These are phyloP conservation scores for Scheffersomyces ergatensis DNA, from an alignment of 805 yeast species.

Conservation along the genomic window DNA sequence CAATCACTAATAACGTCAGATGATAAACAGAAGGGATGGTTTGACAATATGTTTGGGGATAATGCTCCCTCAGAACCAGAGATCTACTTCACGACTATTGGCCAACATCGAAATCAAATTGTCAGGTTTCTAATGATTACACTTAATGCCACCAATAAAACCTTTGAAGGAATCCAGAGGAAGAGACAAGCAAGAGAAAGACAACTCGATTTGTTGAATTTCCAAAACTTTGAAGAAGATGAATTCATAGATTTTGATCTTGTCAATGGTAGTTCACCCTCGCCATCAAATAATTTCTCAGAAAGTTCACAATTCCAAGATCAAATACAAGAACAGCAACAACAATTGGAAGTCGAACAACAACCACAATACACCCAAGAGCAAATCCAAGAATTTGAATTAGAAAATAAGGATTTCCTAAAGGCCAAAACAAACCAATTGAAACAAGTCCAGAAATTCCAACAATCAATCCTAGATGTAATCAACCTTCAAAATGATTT, in stretches of 20 bases:
- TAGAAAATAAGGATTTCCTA: conserved; percentile 58
- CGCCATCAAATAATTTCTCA: background rate
- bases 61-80: conserved; percentile 33
- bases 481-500: conserved; percentile 73
- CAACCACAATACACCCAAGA: conserved; percentile 32
- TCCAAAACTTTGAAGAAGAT: conserved; percentile 40
- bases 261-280: background rate
- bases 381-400: conserved; percentile 55
- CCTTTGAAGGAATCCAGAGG: conserved; percentile 48
- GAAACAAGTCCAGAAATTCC: conserved; percentile 57
- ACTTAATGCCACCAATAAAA: conserved; percentile 40
- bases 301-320: background rate
- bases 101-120: conserved; percentile 47
- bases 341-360: conserved; percentile 7
- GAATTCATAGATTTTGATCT: conserved; percentile 13
- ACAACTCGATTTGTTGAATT: conserved; percentile 33
- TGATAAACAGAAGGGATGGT: conserved; percentile 12
- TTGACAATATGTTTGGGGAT: conserved; percentile 12
- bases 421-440: conserved; percentile 59
- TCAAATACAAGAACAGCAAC: background rate
- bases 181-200: conserved; percentile 43
- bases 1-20: conserved; percentile 15
- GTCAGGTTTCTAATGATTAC: conserved; percentile 46
- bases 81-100: conserved; percentile 35
- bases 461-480: conserved; percentile 66